Evolutionary conservation across 2,329 filamentous ascomycete genomes (phyloP).

Genomic region (Arthroderma sp.): DNA sequence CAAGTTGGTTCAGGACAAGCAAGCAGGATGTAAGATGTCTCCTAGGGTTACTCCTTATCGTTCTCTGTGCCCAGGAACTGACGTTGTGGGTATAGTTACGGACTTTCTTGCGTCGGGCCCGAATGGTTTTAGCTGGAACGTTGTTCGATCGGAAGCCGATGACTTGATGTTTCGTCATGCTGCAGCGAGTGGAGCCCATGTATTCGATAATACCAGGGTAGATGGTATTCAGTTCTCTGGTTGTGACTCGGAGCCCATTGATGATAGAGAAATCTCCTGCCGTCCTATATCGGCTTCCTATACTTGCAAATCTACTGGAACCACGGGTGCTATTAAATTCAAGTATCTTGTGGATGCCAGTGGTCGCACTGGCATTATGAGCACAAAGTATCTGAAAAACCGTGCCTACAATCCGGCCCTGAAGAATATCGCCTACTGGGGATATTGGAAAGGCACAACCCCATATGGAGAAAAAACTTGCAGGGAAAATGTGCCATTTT

Average conservation of each 20-base stretch:
- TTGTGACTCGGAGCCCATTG: neutral
- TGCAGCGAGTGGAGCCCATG: conserved; percentile 25
- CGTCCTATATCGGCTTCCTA: conserved; percentile 3
- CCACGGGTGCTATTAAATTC: conserved; percentile 18
- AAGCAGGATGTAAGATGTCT: conserved; percentile 21
- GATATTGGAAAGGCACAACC: conserved; percentile 31
- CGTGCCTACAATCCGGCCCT: conserved; percentile 34
- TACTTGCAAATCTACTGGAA: neutral
- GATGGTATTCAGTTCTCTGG: conserved; percentile 17
- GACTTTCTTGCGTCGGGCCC: conserved; percentile 33
- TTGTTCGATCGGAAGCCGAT: conserved; percentile 36
- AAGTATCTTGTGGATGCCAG: conserved; percentile 39
- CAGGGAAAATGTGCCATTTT: conserved; percentile 28
- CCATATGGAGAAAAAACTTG: conserved; percentile 24
- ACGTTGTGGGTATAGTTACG: conserved; percentile 23
- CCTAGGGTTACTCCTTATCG: neutral
- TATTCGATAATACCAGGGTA: conserved; percentile 31
- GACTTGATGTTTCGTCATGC: conserved; percentile 35
- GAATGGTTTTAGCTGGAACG: conserved; percentile 32
- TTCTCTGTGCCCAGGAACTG: neutral
- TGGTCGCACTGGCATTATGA: conserved; percentile 34
- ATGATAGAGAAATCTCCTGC: neutral
- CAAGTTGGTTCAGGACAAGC: conserved; percentile 22
- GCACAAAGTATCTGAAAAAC: conserved; percentile 39
- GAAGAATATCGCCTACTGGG: conserved; percentile 40